These are phyloP conservation scores for Zoysia japonica DNA, from an alignment of 176 grass and related monocot genomes.

Conservation along the genomic window DNA sequence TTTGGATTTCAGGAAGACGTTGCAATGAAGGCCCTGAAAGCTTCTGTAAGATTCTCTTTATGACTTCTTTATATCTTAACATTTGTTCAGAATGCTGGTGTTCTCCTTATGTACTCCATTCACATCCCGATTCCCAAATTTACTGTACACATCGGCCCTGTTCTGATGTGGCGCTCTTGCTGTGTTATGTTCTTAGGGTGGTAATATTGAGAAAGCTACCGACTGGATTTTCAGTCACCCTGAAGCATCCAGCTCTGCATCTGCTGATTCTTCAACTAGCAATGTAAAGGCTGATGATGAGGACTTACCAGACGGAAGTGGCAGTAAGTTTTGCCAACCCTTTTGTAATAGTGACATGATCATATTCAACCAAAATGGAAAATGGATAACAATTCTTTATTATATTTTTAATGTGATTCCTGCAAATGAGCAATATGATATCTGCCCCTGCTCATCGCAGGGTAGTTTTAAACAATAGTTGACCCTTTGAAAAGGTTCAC, in stretches of 20 bases:
- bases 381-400: neutral
- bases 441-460: neutral
- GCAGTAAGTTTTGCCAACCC: constrained; percentile 60
- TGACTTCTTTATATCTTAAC: neutral
- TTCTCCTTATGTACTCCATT: neutral
- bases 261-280: constrained; percentile 59
- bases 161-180: constrained; percentile 23
- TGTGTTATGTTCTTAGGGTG: constrained; percentile 59
- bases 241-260: constrained; percentile 54
- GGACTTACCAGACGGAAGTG: constrained; percentile 74
- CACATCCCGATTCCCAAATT: too few relatives aligned
- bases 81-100: neutral
- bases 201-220: constrained; percentile 90
- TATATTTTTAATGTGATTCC: neutral
- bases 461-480: neutral
- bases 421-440: constrained; percentile 13
- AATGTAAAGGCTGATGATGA: constrained; percentile 46
- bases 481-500: neutral
- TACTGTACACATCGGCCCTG: neutral
- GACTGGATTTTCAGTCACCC: constrained; percentile 93
- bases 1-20: constrained; percentile 92
- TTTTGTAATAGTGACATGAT: neutral
- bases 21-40: constrained; percentile 80
- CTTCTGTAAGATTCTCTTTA: constrained; percentile 72
- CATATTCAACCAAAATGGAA: neutral